These are phyloP conservation scores for Torulaspora franciscae DNA, from an alignment of 805 yeast species.

Conservation along the genomic window DNA sequence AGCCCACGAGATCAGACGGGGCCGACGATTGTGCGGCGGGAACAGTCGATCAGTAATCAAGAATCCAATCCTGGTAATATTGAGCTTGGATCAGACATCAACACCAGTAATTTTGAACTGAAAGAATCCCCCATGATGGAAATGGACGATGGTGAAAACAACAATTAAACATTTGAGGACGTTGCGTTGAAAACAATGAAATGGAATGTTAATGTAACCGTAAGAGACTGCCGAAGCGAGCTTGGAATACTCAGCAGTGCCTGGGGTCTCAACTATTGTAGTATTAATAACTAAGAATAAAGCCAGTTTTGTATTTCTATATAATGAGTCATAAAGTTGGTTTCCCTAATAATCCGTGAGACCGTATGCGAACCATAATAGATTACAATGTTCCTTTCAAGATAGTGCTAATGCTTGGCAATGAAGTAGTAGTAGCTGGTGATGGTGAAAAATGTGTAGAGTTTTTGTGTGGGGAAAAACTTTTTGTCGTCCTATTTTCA, in stretches of 20 bases:
- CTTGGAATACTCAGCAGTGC: background rate
- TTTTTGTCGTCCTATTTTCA: conserved; percentile 2
- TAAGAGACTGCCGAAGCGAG: background rate
- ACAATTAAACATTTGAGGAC: no score
- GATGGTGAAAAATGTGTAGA: conserved; percentile 6
- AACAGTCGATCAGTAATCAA: background rate
- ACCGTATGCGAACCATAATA: background rate
- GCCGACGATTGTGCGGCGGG: background rate
- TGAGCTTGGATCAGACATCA: no score
- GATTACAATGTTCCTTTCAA: conserved; percentile 24
- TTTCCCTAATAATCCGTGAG: background rate
- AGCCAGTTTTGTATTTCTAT: background rate
- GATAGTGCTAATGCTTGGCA: conserved; percentile 30
- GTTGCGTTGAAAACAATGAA: no score
- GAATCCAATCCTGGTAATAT: background rate
- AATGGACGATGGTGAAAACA: no score
- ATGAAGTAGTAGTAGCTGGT: conserved; percentile 14
- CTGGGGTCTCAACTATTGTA: background rate
- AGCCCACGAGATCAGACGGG: background rate
- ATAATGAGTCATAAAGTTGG: background rate
- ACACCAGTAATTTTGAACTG: no score
- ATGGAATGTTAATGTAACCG: no score
- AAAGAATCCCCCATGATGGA: no score
- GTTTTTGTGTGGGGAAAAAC: conserved; percentile 5
- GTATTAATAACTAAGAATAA: background rate